Conservation (phyloP, 345 rosid species). For the Euphorbia lathyris region DNA sequence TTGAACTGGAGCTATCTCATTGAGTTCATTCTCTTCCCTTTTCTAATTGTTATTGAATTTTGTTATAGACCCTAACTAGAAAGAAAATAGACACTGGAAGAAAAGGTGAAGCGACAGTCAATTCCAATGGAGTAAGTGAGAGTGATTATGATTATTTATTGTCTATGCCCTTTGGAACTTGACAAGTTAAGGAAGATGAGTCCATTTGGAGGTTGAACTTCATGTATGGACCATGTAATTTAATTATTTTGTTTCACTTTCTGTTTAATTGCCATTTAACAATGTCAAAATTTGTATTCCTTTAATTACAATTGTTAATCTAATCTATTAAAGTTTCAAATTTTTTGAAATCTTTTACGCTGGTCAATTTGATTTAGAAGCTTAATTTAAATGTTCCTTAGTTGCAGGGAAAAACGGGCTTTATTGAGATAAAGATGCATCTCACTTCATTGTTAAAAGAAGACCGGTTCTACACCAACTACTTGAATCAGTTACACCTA, state of each 20-base stretch:
- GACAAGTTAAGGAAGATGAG: conserved; percentile 53
- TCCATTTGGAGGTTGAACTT: conserved; percentile 59
- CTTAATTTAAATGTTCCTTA: too few relatives aligned
- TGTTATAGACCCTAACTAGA: neutral
- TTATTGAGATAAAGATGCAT: too few relatives aligned
- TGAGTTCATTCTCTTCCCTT: neutral
- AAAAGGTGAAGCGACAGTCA: conserved; percentile 57
- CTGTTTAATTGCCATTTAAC: neutral
- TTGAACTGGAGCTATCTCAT: conserved; percentile 2
- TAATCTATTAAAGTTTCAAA: too few relatives aligned
- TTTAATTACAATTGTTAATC: too few relatives aligned
- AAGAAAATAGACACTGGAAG: conserved; percentile 41
- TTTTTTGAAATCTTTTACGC: too few relatives aligned
- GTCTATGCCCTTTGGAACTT: conserved; percentile 72
- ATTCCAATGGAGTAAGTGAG: conserved; percentile 35
- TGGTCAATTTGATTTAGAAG: too few relatives aligned
- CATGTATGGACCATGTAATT: conserved; percentile 49
- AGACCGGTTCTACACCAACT: too few relatives aligned
- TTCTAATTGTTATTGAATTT: neutral
- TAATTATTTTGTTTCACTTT: neutral
- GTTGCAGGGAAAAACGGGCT: too few relatives aligned
- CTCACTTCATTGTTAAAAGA: too few relatives aligned
- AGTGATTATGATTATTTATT: conserved; percentile 84
- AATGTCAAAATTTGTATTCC: neutral
- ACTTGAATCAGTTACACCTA: too few relatives aligned